Percentiles rank a stretch among this genome's conserved stretches.
Evolutionary conservation across 2,329 filamentous ascomycete genomes (phyloP).

Genomic region (Laburnicola sp.): DNA sequence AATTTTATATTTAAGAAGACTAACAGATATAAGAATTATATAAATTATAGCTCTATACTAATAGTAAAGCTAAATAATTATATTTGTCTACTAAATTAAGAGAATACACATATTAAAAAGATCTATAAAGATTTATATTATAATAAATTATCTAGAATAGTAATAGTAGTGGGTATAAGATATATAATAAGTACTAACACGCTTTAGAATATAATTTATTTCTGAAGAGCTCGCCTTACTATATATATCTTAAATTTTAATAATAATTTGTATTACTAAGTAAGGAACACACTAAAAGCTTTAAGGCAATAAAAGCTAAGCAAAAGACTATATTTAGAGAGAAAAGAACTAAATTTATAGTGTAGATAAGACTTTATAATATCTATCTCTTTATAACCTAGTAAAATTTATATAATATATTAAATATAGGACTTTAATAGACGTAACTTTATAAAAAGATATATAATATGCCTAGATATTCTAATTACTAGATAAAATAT

Average conservation of each 20-base stretch:
- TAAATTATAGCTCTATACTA: constrained; percentile 6
- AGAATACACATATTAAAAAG: constrained; percentile 14
- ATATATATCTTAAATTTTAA: constrained; percentile 6
- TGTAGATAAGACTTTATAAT: constrained; percentile 2
- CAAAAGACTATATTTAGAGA: constrained; percentile 1
- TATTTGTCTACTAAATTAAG: constrained; percentile 11
- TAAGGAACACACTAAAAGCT: constrained; percentile 5
- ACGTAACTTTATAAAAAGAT: not conserved
- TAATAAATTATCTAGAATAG: constrained; percentile 1
- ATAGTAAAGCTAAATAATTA: constrained; percentile 7
- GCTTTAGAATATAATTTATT: constrained; percentile 2
- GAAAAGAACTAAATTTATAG: constrained; percentile 7
- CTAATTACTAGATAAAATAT: not conserved
- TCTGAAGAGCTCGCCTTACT: not conserved
- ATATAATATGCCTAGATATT: constrained; percentile 11
- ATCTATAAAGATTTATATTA: constrained; percentile 3
- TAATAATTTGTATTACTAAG: constrained; percentile 9
- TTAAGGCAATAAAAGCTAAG: not conserved
- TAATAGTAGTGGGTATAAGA: constrained; percentile 9
- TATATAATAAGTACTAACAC: constrained; percentile 5
- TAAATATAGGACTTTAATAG: constrained; percentile 13
- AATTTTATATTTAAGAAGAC: constrained; percentile 11
- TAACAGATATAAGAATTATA: constrained; percentile 10
- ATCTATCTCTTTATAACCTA: not conserved
- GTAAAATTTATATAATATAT: constrained; percentile 9